These are phyloP conservation scores for Blastomyces gilchristii DNA, from an alignment of 2,329 filamentous ascomycete species.

Conservation along the genomic window DNA sequence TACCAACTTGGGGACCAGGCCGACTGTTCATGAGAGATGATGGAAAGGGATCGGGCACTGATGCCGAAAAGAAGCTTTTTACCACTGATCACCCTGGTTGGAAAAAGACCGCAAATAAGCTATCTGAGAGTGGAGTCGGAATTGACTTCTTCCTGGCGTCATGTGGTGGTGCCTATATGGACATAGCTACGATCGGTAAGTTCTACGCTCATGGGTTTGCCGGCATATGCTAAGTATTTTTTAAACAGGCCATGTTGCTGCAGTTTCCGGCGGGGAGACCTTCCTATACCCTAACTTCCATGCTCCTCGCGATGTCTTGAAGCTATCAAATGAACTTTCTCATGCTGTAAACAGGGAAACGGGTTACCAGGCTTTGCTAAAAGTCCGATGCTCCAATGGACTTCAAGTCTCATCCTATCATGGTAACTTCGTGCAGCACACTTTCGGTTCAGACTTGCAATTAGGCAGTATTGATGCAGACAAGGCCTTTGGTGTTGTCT, in stretches of 20 bases:
- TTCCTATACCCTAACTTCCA: slow-evolving; percentile 98
- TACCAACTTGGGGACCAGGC: slow-evolving; percentile 87
- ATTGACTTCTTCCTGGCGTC: slow-evolving; percentile 92
- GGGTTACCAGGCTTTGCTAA: slow-evolving; percentile 93
- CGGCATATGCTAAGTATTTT: slow-evolving; percentile 16
- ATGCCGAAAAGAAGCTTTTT: slow-evolving; percentile 85
- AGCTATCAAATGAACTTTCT: slow-evolving; percentile 72
- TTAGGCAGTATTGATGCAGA: slow-evolving; percentile 88
- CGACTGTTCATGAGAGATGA: slow-evolving; percentile 79
- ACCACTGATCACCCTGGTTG: slow-evolving; percentile 81
- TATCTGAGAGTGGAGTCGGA: slow-evolving; percentile 78
- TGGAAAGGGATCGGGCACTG: slow-evolving; percentile 71
- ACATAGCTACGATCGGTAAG: slow-evolving; percentile 80
- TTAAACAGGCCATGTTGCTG: slow-evolving; percentile 61
- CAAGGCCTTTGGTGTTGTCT: slow-evolving; percentile 83
- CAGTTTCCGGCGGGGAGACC: slow-evolving; percentile 84
- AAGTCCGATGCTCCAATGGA: slow-evolving; percentile 94
- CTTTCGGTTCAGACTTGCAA: slow-evolving; percentile 87
- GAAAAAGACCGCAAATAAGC: slow-evolving; percentile 75
- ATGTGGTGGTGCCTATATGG: slow-evolving; percentile 80
- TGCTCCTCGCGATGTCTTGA: slow-evolving; percentile 70
- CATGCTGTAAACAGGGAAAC: slow-evolving; percentile 83
- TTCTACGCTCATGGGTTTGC: slow-evolving; percentile 13
- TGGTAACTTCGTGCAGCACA: slow-evolving; percentile 92
- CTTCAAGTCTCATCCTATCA: slow-evolving; percentile 90